Conservation (phyloP, 148 eudicot species). For the Oxyria digyna region DNA sequence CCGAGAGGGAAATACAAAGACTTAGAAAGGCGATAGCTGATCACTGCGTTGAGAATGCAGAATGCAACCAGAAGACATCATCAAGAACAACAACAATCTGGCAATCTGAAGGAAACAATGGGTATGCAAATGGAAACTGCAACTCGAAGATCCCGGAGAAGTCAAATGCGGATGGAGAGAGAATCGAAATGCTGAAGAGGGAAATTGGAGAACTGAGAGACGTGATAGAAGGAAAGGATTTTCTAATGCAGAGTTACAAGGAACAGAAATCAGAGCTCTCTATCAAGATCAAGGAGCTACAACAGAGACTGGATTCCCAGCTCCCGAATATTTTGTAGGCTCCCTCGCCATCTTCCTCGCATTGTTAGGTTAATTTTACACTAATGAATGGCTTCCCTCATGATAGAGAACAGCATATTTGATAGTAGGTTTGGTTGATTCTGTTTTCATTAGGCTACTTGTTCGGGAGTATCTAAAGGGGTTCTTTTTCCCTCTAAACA, state of each 20-base stretch:
- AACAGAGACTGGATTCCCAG: slow-evolving; percentile 79
- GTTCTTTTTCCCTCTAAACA: not conserved
- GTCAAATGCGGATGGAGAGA: slow-evolving; percentile 43
- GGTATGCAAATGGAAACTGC: slow-evolving; percentile 35
- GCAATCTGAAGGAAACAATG: slow-evolving; percentile 48
- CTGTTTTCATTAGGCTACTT: not conserved
- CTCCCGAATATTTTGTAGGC: slow-evolving; percentile 63
- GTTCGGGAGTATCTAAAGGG: not conserved
- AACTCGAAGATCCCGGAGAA: slow-evolving; percentile 27
- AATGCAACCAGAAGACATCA: slow-evolving; percentile 31
- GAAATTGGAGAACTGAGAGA: slow-evolving; percentile 78
- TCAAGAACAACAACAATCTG: slow-evolving; percentile 20
- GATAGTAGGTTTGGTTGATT: not conserved
- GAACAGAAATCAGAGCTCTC: slow-evolving; percentile 79
- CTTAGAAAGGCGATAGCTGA: slow-evolving; percentile 87
- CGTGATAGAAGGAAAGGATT: slow-evolving; percentile 76
- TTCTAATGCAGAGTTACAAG: slow-evolving; percentile 65
- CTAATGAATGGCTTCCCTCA: not conserved
- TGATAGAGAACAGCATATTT: not conserved
- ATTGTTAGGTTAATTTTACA: not conserved
- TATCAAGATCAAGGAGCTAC: slow-evolving; percentile 72
- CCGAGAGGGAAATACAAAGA: slow-evolving; percentile 83
- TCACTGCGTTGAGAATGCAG: slow-evolving; percentile 53
- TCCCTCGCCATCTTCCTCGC: not conserved
- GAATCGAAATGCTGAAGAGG: slow-evolving; percentile 58